These are phyloP conservation scores for Cordyceps militaris DNA, from an alignment of 2,329 filamentous ascomycete genomes.

Conservation along the genomic window DNA sequence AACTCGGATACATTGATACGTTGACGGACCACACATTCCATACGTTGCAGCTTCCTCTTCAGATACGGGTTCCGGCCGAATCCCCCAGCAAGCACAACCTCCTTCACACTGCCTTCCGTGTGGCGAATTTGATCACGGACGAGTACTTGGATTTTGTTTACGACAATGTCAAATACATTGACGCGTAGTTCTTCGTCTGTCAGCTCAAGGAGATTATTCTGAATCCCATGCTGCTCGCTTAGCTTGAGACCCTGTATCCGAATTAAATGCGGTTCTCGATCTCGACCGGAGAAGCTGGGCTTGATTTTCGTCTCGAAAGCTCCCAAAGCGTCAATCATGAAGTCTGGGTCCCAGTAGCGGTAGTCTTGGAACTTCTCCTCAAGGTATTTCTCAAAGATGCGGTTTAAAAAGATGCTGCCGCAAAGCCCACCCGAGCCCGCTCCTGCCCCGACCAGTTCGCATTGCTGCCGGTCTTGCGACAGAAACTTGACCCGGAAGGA, in stretches of 20 bases:
- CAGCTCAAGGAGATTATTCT: background rate
- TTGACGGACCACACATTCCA: background rate
- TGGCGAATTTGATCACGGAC: conserved; percentile 1
- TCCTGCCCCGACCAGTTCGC: background rate
- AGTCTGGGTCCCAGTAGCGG: background rate
- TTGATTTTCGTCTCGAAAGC: conserved; percentile 2
- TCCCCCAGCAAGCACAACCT: conserved; percentile 5
- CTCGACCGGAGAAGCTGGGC: background rate
- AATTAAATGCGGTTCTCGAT: background rate
- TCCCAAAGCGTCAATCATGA: background rate
- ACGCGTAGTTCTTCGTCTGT: background rate
- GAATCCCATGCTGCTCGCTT: background rate
- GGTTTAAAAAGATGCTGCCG: conserved; percentile 1
- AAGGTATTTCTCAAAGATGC: conserved; percentile 3
- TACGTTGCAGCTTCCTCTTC: background rate
- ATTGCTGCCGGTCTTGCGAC: background rate
- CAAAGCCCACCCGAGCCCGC: background rate
- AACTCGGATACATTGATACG: background rate
- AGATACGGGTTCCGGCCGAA: conserved; percentile 5
- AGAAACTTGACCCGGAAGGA: conserved; percentile 1
- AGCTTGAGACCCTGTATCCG: background rate
- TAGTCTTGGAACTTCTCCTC: background rate
- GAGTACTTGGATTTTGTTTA: background rate
- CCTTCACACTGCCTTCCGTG: background rate
- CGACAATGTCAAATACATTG: conserved; percentile 1